Evolutionary conservation across 768 basidiomycete genomes (phyloP), one percentile per base, ranked within the genome.

Genomic region (Russula griseocarnosa): DNA sequence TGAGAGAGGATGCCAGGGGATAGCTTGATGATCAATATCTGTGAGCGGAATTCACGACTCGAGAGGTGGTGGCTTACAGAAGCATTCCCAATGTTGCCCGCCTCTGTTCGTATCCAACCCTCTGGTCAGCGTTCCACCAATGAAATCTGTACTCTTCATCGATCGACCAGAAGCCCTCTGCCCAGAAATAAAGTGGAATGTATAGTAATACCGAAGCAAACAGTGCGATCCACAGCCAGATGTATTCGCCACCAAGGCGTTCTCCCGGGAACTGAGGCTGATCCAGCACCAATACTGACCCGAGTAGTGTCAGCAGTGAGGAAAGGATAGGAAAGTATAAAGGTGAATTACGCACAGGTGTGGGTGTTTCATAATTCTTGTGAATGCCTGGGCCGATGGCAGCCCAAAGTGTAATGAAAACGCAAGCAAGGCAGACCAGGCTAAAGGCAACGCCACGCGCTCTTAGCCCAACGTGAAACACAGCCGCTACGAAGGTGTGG

Each of bases 221-320:
- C 5, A 79, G 70, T 6, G 79, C 73, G 40, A 77, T 50, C 80
- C 80, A 80, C 52, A 80, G 71, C 80, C 80, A 81, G 18, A 78
- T 26, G 58, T 81, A 81, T 67, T 79, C 79, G 2, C 77, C 79
- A 52, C 63, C 73, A 18, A 79, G 70, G n/a, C 75, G 72, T 63
- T 76, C 73, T 3, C 64, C 63, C 2, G 69, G 32, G 67, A 71
- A 76, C 11, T 69, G 46, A 5, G 70, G 40, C 74, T 71, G 58
- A 81, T 76, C 79, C 79, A 80, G 66, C 80, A 81, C 79, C 79
- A 79, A 61, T 75, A 76, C 55, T 66, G 38, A 30, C 9, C 3
- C 13, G 3, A 20, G 20, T 70, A 72, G 58, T 13, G 30, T 47
- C 52, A 22, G 60, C 18, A 60, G 50, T 3, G 44, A 50, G 47